Evolutionary conservation across 306 rosid genomes (phyloP), one percentile per base, ranked within the genome.

Genomic region (Vigna hirtella): DNA sequence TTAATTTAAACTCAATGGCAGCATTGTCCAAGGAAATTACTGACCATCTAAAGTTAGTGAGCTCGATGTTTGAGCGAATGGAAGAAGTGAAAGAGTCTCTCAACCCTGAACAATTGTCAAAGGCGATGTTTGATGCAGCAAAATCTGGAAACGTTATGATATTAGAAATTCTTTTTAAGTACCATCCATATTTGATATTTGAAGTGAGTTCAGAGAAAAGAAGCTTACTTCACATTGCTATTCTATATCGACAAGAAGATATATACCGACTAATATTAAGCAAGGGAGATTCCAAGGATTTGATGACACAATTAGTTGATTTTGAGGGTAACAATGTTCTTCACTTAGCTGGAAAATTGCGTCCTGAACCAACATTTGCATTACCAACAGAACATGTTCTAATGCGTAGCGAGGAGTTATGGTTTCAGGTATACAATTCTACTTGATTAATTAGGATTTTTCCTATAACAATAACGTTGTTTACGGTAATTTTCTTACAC

Each of bases 251-350:
- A 9, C 66, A 65, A 14, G 18, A 5, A 52, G 9, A 12, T 20
- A 53, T 76, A 30, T 76, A 51, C 64, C 4, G 11, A 49, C 65
- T 64, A 76, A 51, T 76, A 64, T 30, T 64, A 22, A 64, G 22
- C 4, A 76, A 32, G 53, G 80, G 73, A 4, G 34, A 42, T 36
- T 51, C 45, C 66, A 65, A 51, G n/a, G 51, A 50, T 52, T 9
- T 38, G 15, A 64, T 76, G 20, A 30, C 24, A 15, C 66, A 76
- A 22, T 1, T 34, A 47, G 45, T 76, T 24, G 73, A 76, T 64
- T 28, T 4, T 15, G 45, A 65, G 14, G 73, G 66, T 13, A 65
- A 76, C 73, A 76, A 76, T 51, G 73, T 65, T 76, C 80, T 76
- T 65, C 80, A 65, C 30, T 51, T 65, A 4, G 73, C 55, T 51